Conservation (phyloP, 176 grass and related monocot species). For the Phoenix roebelenii region DNA sequence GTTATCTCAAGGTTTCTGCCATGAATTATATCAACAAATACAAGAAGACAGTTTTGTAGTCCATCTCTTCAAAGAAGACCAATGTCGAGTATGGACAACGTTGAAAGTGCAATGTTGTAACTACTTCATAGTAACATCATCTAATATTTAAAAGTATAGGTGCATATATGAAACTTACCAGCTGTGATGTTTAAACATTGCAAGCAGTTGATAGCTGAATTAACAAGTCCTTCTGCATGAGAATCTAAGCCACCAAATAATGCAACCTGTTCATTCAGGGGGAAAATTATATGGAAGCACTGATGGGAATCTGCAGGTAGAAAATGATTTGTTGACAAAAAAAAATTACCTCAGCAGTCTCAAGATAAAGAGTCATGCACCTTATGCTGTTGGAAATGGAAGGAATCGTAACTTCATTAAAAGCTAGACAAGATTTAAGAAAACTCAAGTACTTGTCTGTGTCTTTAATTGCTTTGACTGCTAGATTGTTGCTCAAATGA, state of each 20-base stretch:
- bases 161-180: not conserved
- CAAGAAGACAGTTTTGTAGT: too few species aligned
- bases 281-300: not conserved
- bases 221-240: constrained; percentile 13
- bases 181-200: constrained; percentile 1
- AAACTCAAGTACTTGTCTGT: constrained; percentile 2
- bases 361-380: constrained; percentile 14
- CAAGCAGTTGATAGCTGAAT: constrained; percentile 13
- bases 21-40: too few species aligned
- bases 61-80: too few species aligned
- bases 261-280: constrained; percentile 3
- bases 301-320: too few species aligned
- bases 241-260: constrained; percentile 8
- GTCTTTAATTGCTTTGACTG: not conserved
- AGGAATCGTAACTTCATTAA: constrained; percentile 15
- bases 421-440: constrained; percentile 15
- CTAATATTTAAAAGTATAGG: too few species aligned
- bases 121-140: too few species aligned
- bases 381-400: constrained; percentile 7
- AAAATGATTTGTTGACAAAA: too few species aligned
- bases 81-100: too few species aligned
- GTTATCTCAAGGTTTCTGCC: too few species aligned
- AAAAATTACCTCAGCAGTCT: constrained; percentile 18
- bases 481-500: constrained; percentile 13
- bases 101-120: too few species aligned